Base-by-base conservation (phyloP, 2,329 filamentous ascomycete species). In the Samsoniella hepiali region DNA sequence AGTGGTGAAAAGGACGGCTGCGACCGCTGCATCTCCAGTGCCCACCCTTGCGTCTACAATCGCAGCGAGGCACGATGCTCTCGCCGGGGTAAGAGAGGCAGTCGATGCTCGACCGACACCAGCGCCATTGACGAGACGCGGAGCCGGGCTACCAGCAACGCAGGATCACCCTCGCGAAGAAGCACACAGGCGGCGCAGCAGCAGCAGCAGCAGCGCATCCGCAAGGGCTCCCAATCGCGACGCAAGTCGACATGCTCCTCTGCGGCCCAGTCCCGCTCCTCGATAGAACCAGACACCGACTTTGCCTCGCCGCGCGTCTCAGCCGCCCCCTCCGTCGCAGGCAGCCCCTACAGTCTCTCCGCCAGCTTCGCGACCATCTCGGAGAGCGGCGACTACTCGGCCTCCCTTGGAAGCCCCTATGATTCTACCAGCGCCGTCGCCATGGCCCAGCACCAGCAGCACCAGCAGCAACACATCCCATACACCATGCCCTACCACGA, bases 1-100 rank as follows among this genome's bases (percentile, higher is more conserved):
- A 77, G 72, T 62, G 75, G 75, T 42, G 74, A 76, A 51, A 77
- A 74, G 66, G 69, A 71, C 36, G 75, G 75, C 36, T 77, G 75
- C 62, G 71, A 76, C 42, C 68, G 75, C 17, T 77, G 75, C 65
- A 62, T 70, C 36, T 65, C 68, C 32, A 70, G 71, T 44, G 66
- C 70, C 8, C 69, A 75, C 53, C 54, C 62, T 29, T 77, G 75
- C 65, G 73, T 75, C 55, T 77, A 77, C 44, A 75, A 72, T 8
- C 74, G 75, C 50, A 71, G 72, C 2, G 69, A 70, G 22, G 70
- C 72, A 49, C 73, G 74, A 63, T 68, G 72, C 11, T 71, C 71
- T 8, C 73, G 73, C 47, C 69, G 72, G 29, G 66, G 68, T 27
- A 75, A 69, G 63, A 70, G 69, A 63, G 64, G 63, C 36, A 66